Conservation (phyloP, 73 alveolate species). For the Stentor roeselii region DNA sequence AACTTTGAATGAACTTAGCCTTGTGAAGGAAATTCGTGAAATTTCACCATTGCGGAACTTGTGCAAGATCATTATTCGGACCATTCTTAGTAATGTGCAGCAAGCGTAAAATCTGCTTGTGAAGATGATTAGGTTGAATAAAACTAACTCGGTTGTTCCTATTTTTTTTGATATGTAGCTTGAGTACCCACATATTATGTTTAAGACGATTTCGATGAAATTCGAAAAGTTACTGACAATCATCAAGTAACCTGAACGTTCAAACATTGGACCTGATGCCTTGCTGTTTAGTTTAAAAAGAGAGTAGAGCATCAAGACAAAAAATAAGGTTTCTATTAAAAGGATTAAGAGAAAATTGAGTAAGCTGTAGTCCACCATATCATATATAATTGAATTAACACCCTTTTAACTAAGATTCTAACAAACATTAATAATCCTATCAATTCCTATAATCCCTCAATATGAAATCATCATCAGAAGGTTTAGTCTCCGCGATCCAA, state of each 20-base stretch:
- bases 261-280: background rate
- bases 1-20: background rate
- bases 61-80: background rate
- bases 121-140: too few relatives aligned
- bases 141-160: background rate
- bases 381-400: too few relatives aligned
- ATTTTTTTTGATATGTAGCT: background rate
- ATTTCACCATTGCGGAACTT: background rate
- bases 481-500: slow-evolving; percentile 43
- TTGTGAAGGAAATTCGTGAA: background rate
- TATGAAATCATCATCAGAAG: slow-evolving; percentile 38
- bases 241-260: background rate
- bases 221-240: background rate
- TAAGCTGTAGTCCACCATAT: too few relatives aligned
- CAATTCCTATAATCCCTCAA: slow-evolving; percentile 10
- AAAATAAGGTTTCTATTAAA: too few relatives aligned
- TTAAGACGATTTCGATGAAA: background rate
- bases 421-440: too few relatives aligned
- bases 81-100: background rate
- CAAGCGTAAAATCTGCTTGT: background rate
- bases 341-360: too few relatives aligned
- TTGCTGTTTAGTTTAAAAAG: too few relatives aligned
- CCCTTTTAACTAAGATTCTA: too few relatives aligned
- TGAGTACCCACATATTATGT: background rate
- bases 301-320: too few relatives aligned